Percentiles rank a stretch among this genome's conserved stretches.
phyloP scores from a whole-genome alignment of 768 basidiomycete genomes.

The Pholiota molesta region DNA sequence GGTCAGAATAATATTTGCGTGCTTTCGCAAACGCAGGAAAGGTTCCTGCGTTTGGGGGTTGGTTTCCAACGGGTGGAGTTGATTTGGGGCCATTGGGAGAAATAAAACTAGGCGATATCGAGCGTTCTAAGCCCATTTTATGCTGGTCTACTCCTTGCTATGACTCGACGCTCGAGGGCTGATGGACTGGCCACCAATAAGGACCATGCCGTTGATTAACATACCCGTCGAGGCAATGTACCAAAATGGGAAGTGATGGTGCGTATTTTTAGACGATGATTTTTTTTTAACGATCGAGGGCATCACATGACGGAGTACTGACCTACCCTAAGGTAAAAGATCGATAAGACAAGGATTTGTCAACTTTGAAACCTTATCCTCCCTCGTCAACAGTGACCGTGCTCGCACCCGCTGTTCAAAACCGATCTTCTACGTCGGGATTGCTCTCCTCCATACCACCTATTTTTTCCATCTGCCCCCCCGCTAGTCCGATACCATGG shows the following conservation, averaged over 20 bases:
- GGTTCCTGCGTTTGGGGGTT: conserved; percentile 50
- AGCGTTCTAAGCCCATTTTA: not conserved
- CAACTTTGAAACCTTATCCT: conserved; percentile 40
- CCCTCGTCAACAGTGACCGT: conserved; percentile 39
- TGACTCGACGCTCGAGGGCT: no score
- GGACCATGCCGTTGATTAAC: no score
- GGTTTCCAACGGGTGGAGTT: conserved; percentile 42
- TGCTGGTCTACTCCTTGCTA: no score
- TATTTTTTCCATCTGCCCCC: conserved; percentile 28
- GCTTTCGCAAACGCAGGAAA: conserved; percentile 53
- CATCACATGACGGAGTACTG: conserved; percentile 22
- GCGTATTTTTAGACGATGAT: no score
- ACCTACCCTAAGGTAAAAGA: conserved; percentile 42
- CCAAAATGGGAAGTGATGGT: no score
- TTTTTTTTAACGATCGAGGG: conserved; percentile 7
- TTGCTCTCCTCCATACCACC: conserved; percentile 24
- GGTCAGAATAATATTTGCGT: conserved; percentile 57
- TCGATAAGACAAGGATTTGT: conserved; percentile 46
- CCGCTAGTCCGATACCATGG: conserved; percentile 70
- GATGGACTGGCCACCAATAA: no score
- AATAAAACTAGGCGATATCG: conserved; percentile 10
- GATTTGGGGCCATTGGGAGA: conserved; percentile 21
- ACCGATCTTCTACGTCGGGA: conserved; percentile 33
- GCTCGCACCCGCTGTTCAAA: conserved; percentile 29
- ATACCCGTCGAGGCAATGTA: no score